Evolutionary conservation across 31 red algal species (phyloP), one percentile per base, ranked within the genome.

Genomic region (Endocladia muricata): DNA sequence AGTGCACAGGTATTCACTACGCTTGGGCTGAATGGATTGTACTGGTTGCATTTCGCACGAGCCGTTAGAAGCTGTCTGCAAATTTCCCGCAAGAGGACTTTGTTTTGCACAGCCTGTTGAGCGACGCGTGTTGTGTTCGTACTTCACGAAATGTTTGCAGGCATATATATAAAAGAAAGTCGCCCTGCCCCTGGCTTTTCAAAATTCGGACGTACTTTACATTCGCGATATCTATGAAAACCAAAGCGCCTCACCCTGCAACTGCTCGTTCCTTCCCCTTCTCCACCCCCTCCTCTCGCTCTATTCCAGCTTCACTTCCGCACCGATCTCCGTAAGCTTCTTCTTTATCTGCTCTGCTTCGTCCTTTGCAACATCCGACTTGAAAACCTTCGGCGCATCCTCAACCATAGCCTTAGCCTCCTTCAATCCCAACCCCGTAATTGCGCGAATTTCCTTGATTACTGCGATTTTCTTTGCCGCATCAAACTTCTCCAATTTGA

Each of bases 341-440:
- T 91, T 85, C 40, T 60, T 61, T 33, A 99, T 73, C 39, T 85
- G 77, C 52, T 99, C 93, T 2, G 91, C 97, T 51, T 99, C 97
- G 1, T 96, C 93, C 79, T 99, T 95, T 56, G 92, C 29, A 41
- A 96, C 82, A 37, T 78, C 92, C 28, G 59, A 86, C 73, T 94
- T 99, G 72, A 99, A 82, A 7, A 96, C 83, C 73, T 99, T 99
- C 11, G 97, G 97, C 43, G 92, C 93, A 9, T 78, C 97, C 74
- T 99, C 97, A 34, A 99, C 93, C 35, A 99, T 28, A 11, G 86
- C 93, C 75, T 99, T 99, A 15, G 97, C 97, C 70, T 99, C 97
- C 72, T 95, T 96, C 69, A 99, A 68, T 32, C 97, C 97, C 23
- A 99, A 77, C 37, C 93, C 93, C 25, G 93, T 91, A 26, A 92